Percentiles rank a stretch among this genome's conserved stretches.
These are phyloP conservation scores for Aspergillus sclerotioniger DNA, from an alignment of 495 filamentous ascomycete species.

Conservation along the genomic window DNA sequence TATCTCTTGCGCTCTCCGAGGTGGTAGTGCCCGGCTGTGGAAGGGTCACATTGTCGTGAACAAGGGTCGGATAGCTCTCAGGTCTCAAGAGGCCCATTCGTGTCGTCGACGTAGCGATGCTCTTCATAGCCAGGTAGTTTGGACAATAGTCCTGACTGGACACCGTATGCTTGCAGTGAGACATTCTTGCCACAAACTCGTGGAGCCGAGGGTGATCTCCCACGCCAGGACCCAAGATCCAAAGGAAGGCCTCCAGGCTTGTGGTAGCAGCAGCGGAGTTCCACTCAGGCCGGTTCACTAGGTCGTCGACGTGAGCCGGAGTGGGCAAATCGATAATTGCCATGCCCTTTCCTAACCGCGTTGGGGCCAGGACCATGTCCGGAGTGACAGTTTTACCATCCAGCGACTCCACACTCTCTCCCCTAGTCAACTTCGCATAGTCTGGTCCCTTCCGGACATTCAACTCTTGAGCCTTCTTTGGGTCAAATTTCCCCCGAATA, in stretches of 20 bases:
- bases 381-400: slow-evolving; percentile 59
- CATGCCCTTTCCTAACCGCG: slow-evolving; percentile 59
- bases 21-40: slow-evolving; percentile 27
- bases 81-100: slow-evolving; percentile 68
- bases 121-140: slow-evolving; percentile 67
- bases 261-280: slow-evolving; percentile 58
- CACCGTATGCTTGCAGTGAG: slow-evolving; percentile 67
- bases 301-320: slow-evolving; percentile 59
- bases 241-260: slow-evolving; percentile 68
- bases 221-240: slow-evolving; percentile 75
- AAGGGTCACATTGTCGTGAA: slow-evolving; percentile 52
- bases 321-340: slow-evolving; percentile 79
- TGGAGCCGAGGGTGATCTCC: slow-evolving; percentile 56
- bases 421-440: slow-evolving; percentile 55
- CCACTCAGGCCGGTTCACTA: slow-evolving; percentile 76
- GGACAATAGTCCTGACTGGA: slow-evolving; percentile 68
- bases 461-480: slow-evolving; percentile 56
- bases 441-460: slow-evolving; percentile 53
- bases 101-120: slow-evolving; percentile 58
- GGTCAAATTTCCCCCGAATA: slow-evolving; percentile 76
- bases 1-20: slow-evolving; percentile 15
- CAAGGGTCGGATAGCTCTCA: slow-evolving; percentile 63
- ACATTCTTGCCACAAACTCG: slow-evolving; percentile 63
- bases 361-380: slow-evolving; percentile 63
- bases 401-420: slow-evolving; percentile 50